Base-by-base conservation (phyloP, 306 rosid species). In the Castanospermum australe region DNA sequence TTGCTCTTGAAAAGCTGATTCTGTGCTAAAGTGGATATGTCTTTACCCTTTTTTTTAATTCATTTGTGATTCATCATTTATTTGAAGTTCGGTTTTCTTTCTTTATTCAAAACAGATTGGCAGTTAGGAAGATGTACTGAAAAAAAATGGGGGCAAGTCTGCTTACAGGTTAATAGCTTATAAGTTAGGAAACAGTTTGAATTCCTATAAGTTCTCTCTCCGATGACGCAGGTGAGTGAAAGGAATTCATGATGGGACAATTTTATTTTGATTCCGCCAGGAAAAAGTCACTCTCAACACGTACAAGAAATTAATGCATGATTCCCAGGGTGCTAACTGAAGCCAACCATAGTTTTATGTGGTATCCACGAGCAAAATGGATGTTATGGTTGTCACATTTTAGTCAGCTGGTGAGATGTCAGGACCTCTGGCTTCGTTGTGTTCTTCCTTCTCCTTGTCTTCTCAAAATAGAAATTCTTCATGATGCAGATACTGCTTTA, bases 191-290 rank as follows among this genome's bases (percentile, higher is more conserved):
- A 60, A 39, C 64, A 69, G 69, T 71, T 14, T 73, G 62, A 38
- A 48, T 81, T 39, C 15, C 83, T 66, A 82, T 24, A 61, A 69
- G 63, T 67, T 78, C 57, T 79, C 71, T 32, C 44, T 36, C 36
- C 68, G 61, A 35, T 48, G 71, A 77, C 79, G 85, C 94, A 93
- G 99, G 75, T 67, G 76, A 93, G 93, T 78, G 94, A 95, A 57
- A 89, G 75, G 76, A 88, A 75, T 67, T 86, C 90, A 12, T 98
- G 97, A 36, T 95, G 99, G 99, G 99, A 95, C 65, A 98, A 93
- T 89, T 79, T 95, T 81, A 89, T 95, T 80, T 95, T 95, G 79
- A 87, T 95, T 86, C 99, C 98, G 21, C 98, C 98, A 1, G 98
- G 98, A 20, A 93, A 95, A 86, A 87, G 96, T 86, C 91, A 68